Conservation (phyloP, 257 asterid species). For the Buddleja alternifolia region DNA sequence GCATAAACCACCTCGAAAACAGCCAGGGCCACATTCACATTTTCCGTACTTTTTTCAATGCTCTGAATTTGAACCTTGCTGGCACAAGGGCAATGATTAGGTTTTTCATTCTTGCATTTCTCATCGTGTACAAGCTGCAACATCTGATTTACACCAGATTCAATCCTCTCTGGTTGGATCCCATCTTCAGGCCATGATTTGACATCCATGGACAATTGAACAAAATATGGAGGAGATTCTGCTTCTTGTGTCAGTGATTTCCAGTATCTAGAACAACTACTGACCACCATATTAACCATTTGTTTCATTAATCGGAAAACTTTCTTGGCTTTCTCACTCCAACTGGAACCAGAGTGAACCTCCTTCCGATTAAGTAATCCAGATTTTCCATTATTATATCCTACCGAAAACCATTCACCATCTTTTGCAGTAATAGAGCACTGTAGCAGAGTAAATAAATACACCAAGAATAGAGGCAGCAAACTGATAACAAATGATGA, state of each 20-base stretch:
- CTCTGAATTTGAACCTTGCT: conserved; percentile 71
- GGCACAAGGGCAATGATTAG: conserved; percentile 50
- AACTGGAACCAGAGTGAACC: conserved; percentile 46
- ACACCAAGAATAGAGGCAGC: conserved; percentile 64
- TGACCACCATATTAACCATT: conserved; percentile 39
- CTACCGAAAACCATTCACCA: conserved; percentile 66
- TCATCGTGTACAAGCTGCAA: conserved; percentile 55
- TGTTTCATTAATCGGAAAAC: conserved; percentile 41
- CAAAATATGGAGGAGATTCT: conserved; percentile 79
- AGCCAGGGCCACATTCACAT: conserved; percentile 61
- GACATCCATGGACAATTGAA: conserved; percentile 72
- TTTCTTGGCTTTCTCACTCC: conserved; percentile 44
- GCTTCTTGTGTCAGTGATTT: conserved; percentile 76
- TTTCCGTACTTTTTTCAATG: conserved; percentile 62
- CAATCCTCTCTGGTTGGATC: conserved; percentile 75
- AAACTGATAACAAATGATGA: conserved; percentile 65
- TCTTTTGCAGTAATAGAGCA: conserved; percentile 78
- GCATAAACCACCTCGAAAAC: conserved; percentile 95
- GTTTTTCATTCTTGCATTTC: conserved; percentile 55
- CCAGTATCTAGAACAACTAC: conserved; percentile 67
- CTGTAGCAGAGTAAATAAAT: conserved; percentile 68
- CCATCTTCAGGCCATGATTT: conserved; percentile 74
- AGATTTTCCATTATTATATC: conserved; percentile 41
- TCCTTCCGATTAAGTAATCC: conserved; percentile 38
- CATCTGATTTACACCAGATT: conserved; percentile 61